Evolutionary conservation across 2,329 filamentous ascomycete species (phyloP).

Genomic region (Fusarium pseudonygamai): DNA sequence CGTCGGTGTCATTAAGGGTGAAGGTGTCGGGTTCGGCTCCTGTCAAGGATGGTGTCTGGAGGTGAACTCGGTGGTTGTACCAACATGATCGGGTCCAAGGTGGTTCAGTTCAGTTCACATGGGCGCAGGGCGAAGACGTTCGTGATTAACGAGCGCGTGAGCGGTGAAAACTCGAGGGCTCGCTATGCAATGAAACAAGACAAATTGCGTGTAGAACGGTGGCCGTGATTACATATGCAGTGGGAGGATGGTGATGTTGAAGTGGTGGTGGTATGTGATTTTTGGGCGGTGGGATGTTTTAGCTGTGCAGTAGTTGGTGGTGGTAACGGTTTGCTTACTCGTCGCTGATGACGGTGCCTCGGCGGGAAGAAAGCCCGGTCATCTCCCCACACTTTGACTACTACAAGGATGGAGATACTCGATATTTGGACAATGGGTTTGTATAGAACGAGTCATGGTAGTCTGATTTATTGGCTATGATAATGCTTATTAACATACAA

Average conservation of each 20-base stretch:
- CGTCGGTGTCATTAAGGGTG: slow-evolving; percentile 57
- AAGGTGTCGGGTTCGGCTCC: slow-evolving; percentile 47
- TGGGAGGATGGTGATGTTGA: slow-evolving; percentile 1
- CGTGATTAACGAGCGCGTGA: background rate
- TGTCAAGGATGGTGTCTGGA: slow-evolving; percentile 49
- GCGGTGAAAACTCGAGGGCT: background rate
- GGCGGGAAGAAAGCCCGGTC: slow-evolving; percentile 38
- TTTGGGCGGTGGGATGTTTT: slow-evolving; percentile 38
- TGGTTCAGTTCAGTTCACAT: slow-evolving; percentile 48
- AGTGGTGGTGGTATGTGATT: slow-evolving; percentile 11
- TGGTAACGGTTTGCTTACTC: slow-evolving; percentile 23
- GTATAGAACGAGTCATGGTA: background rate
- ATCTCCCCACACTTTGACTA: slow-evolving; percentile 20
- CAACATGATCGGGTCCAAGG: slow-evolving; percentile 53
- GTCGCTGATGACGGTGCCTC: slow-evolving; percentile 27
- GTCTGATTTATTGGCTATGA: too few species aligned
- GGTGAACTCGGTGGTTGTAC: slow-evolving; percentile 48
- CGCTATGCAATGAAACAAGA: background rate
- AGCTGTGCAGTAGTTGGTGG: background rate
- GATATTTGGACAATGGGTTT: background rate
- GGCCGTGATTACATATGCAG: slow-evolving; percentile 24
- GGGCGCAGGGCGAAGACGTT: slow-evolving; percentile 37
- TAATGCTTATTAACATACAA: too few species aligned
- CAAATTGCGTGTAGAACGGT: background rate
- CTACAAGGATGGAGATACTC: background rate